Base-by-base conservation (phyloP, 352 stramenopile species). In the Pythium aphanidermatum region DNA sequence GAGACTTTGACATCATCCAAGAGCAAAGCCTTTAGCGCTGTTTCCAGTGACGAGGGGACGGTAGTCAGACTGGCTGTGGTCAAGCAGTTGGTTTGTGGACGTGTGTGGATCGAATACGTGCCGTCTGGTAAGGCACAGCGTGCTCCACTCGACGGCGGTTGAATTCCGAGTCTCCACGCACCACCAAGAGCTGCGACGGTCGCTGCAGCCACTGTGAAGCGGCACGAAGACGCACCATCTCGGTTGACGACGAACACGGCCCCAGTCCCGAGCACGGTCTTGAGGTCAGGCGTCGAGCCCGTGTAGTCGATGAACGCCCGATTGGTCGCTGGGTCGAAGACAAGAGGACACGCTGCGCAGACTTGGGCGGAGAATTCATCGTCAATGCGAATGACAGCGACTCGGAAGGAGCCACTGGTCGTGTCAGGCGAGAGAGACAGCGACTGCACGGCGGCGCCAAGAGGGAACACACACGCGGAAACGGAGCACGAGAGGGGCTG, bases 361-460 rank as follows among this genome's bases (percentile, higher is more conserved):
- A 86, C 13, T 26, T 42, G 33, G 2, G 42, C 56, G 1, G 61
- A 64, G 36, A 74, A 84, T 4, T 51, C 50, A 4, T 49, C 51
- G 34, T 65, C 52, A 1, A 27, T 38, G 10, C 46, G 20, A 14
- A 36, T 51, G 2, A 82, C 78, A 39, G 54, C 83, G 20, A 71
- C 72, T 26, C 66, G 75, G 56, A 96, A 96, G 1, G 67, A 80
- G 12, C 92, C 92, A 1, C 39, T 45, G 29, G 64, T 74, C 4
- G 58, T 71, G 17, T 58, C 51, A 9, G 75, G 46, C 32, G 75
- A 92, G 5, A 97, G 51, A 4, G 79, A 82, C 34, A 98, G 53
- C 5, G 70, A 89, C 61, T 98, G 92, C 10, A 98, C 81, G 53
- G 96, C 81, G 5, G 83, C 72, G n/a, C 95, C 95, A 16, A 98